Evolutionary conservation across 2,329 filamentous ascomycete genomes (phyloP), one percentile per base, ranked within the genome.

Genomic region (Pseudogymnoascus sp.): DNA sequence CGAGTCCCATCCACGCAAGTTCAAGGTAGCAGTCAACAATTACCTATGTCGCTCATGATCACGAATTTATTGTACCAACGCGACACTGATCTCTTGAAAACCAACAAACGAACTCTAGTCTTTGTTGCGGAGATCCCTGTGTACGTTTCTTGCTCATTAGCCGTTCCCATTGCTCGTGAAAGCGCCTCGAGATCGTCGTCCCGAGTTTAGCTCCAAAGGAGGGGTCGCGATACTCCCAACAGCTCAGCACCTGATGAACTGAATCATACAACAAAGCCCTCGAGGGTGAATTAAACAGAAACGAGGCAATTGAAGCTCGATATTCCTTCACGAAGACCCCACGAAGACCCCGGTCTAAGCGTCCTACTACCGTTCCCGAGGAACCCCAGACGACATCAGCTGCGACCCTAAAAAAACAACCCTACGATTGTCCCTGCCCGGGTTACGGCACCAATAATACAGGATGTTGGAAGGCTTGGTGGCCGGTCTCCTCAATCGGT

Each of bases 381-480:
- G 25, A 14, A n/a, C 28, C n/a, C n/a, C 2, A 9, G 16, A 55
- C 49, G 25, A 55, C 28, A 55, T 55, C 49, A 33, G 28, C 28
- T 35, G 28, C 49, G 49, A 33, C 28, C n/a, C 14, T 4, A 12
- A 55, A 33, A 55, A 35, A 55, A 55, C 49, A 55, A 55, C 49
- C 49, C 9, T 35, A 55, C 49, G 49, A 55, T 55, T 55, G 49
- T 71, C 86, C 86, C 77, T 79, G 85, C 87, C 89, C 73, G 88
- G 88, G 85, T 88, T 72, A 91, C 84, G 89, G 83, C 85, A 80
- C 74, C 73, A 75, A 69, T 70, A 75, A 75, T 75, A 78, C 82
- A 82, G 75, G 72, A 99, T 99, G 94, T 86, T 99, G 79, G 94
- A 99, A 84, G 91, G 92, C 69, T 83, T 99, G 70, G 94, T 97